phyloP scores from a whole-genome alignment of 164 flowering plant genomes.

The Saururus chinensis region DNA sequence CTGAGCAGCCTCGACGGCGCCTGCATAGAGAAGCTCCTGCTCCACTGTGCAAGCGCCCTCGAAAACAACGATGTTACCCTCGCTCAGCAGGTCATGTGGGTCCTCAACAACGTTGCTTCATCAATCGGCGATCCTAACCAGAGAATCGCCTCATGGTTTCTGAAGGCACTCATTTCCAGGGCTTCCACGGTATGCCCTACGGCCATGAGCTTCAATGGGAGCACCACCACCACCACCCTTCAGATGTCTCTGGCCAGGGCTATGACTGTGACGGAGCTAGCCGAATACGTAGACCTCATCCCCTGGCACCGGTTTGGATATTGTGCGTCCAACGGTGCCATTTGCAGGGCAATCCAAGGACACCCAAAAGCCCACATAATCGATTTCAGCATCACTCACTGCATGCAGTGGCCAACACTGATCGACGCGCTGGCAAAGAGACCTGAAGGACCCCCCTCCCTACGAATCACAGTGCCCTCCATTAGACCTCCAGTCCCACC shows the following conservation, averaged over 20 bases:
- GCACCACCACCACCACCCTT: slow-evolving; percentile 4
- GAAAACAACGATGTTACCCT: slow-evolving; percentile 63
- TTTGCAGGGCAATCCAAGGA: slow-evolving; percentile 50
- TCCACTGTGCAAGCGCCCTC: slow-evolving; percentile 72
- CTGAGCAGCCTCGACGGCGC: slow-evolving; percentile 69
- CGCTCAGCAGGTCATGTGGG: slow-evolving; percentile 94
- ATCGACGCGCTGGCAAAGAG: slow-evolving; percentile 60
- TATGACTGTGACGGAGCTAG: slow-evolving; percentile 64
- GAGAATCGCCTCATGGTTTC: slow-evolving; percentile 60
- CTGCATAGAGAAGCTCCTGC: slow-evolving; percentile 71
- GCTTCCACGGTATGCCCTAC: slow-evolving; percentile 50
- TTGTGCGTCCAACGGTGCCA: slow-evolving; percentile 65
- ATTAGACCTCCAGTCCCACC: slow-evolving; percentile 67
- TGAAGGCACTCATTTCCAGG: slow-evolving; percentile 56
- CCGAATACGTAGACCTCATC: slow-evolving; percentile 66
- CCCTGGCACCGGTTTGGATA: slow-evolving; percentile 89
- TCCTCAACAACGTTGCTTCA: slow-evolving; percentile 76
- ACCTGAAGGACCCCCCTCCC: slow-evolving; percentile 50
- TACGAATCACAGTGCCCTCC: slow-evolving; percentile 53
- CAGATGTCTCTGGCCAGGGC: slow-evolving; percentile 11
- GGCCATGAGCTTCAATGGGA: slow-evolving; percentile 22
- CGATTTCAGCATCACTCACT: slow-evolving; percentile 70
- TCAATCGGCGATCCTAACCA: slow-evolving; percentile 69
- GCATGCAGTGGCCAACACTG: slow-evolving; percentile 96
- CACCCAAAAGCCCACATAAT: slow-evolving; percentile 45